Conservation (phyloP, 208 protist genomes). For the Wallacemonas sp. region DNA sequence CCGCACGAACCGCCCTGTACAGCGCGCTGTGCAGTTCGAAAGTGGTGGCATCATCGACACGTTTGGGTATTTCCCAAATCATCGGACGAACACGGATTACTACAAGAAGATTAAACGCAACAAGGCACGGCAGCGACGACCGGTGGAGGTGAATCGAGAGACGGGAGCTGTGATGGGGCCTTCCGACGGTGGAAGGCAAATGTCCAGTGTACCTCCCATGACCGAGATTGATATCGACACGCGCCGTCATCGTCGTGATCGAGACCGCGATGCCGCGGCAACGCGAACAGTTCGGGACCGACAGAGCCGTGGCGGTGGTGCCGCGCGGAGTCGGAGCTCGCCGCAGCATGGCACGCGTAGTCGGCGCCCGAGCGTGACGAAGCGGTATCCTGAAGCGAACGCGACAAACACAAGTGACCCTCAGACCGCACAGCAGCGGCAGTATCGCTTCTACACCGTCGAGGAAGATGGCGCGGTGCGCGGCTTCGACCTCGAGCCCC, state of each 20-base stretch:
- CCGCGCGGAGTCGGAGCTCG: not conserved
- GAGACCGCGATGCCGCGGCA: too few species aligned
- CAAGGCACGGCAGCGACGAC: not conserved
- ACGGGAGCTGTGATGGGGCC: not conserved
- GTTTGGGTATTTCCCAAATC: constrained; percentile 53
- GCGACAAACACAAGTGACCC: not conserved
- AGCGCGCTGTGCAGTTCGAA: constrained; percentile 2
- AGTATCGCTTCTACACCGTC: constrained; percentile 13
- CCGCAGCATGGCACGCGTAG: not conserved
- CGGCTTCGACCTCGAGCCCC: not conserved
- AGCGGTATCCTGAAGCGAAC: too few species aligned
- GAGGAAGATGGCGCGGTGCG: not conserved
- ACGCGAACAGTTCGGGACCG: too few species aligned
- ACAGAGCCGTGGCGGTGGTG: not conserved
- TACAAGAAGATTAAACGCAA: constrained; percentile 23
- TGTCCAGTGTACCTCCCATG: constrained; percentile 1
- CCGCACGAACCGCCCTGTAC: constrained; percentile 2
- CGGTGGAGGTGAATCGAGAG: constrained; percentile 1
- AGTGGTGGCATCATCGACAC: constrained; percentile 38
- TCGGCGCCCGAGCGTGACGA: not conserved
- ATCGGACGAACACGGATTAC: constrained; percentile 37
- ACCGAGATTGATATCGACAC: constrained; percentile 1
- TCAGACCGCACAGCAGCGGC: not conserved
- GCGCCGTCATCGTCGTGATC: not conserved
- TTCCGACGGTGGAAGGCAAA: not conserved